Evolutionary conservation across 345 rosid genomes (phyloP).

Genomic region (Reutealis trisperma): DNA sequence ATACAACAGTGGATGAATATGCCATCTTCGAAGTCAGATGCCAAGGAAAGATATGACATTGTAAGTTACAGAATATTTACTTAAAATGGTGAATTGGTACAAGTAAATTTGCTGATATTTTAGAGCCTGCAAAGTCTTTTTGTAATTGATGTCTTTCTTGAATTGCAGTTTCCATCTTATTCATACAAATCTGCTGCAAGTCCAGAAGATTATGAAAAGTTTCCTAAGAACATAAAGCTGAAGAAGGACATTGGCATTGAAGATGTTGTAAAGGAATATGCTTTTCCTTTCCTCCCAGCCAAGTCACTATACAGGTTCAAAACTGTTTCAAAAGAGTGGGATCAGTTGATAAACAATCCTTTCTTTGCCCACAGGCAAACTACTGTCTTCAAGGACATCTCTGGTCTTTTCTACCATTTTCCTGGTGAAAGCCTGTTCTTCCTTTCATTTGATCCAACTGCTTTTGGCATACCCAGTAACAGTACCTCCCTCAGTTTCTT

Average conservation of each 20-base stretch:
- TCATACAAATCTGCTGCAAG: neutral
- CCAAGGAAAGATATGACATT: neutral
- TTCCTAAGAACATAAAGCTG: neutral
- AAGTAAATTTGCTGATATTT: neutral
- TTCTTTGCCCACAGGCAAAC: conserved; percentile 47
- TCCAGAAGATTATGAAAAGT: neutral
- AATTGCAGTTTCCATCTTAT: conserved; percentile 4
- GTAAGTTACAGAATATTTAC: neutral
- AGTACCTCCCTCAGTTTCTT: conserved; percentile 32
- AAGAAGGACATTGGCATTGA: conserved; percentile 5
- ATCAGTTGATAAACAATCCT: conserved; percentile 32
- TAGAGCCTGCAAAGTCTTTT: neutral
- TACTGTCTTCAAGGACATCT: conserved; percentile 27
- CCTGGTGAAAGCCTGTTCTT: conserved; percentile 33
- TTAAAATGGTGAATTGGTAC: neutral
- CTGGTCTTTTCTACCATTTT: conserved; percentile 38
- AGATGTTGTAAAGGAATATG: conserved; percentile 28
- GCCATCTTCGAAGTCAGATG: neutral
- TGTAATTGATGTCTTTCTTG: neutral
- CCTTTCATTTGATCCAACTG: conserved; percentile 21
- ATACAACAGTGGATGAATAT: neutral
- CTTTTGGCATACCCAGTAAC: conserved; percentile 39
- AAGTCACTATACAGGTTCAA: conserved; percentile 44
- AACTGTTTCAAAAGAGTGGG: conserved; percentile 46
- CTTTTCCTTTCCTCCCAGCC: conserved; percentile 45